Evolutionary conservation across 345 rosid species (phyloP).

Genomic region (Aegle marmelos): DNA sequence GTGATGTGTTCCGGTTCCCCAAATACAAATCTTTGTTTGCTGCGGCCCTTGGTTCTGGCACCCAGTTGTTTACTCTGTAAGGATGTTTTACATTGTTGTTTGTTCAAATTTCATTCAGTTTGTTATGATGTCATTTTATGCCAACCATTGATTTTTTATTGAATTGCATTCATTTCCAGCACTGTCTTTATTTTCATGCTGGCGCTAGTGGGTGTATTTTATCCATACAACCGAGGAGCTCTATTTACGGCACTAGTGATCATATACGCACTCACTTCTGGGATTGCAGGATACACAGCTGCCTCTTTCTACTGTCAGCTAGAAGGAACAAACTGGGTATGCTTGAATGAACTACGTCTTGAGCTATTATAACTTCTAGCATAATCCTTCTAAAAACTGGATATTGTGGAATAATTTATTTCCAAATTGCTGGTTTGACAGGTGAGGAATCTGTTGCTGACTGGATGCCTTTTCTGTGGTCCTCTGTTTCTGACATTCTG

Average conservation of each 20-base stretch:
- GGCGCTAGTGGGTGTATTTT: slow-evolving; percentile 85
- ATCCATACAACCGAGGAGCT: slow-evolving; percentile 93
- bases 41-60: slow-evolving; percentile 76
- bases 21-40: slow-evolving; percentile 67
- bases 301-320: slow-evolving; percentile 88
- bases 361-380: not conserved
- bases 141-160: not conserved
- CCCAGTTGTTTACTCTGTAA: slow-evolving; percentile 81
- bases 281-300: slow-evolving; percentile 81
- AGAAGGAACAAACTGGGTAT: slow-evolving; percentile 89
- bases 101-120: not conserved
- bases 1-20: slow-evolving; percentile 85
- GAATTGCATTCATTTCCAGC: slow-evolving; percentile 29
- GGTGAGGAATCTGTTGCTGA: slow-evolving; percentile 79
- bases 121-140: slow-evolving; percentile 3
- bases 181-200: slow-evolving; percentile 78
- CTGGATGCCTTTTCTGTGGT: slow-evolving; percentile 89
- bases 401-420: not conserved
- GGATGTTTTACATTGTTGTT: slow-evolving; percentile 12
- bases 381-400: not conserved
- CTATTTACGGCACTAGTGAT: slow-evolving; percentile 85
- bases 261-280: slow-evolving; percentile 85
- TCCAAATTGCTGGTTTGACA: slow-evolving; percentile 19
- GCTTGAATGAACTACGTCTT: not conserved
- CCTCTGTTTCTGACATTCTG: slow-evolving; percentile 86